Evolutionary conservation across 2,329 filamentous ascomycete species (phyloP).

Genomic region (Epichloe hybrida): DNA sequence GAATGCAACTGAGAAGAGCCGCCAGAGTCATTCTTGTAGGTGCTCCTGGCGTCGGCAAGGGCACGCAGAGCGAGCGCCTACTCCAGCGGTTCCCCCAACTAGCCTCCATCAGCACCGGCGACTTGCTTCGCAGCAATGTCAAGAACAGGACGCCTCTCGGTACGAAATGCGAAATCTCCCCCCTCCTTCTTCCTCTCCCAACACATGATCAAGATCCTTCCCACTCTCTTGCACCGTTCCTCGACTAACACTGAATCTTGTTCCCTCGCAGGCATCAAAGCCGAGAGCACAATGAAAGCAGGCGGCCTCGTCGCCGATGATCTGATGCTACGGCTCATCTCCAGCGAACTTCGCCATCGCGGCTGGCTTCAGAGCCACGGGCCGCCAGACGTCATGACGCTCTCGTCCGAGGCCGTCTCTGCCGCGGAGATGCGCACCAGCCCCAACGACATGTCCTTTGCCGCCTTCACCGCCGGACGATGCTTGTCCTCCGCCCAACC

Average conservation of each 20-base stretch:
- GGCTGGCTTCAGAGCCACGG: conserved; percentile 59
- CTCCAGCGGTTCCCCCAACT: conserved; percentile 74
- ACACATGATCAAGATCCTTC: background rate
- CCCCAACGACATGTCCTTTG: conserved; percentile 14
- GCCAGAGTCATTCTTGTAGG: conserved; percentile 91
- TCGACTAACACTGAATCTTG: conserved; percentile 2
- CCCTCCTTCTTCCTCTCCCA: background rate
- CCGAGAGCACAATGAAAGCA: conserved; percentile 74
- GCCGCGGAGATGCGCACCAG: conserved; percentile 17
- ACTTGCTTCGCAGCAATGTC: conserved; percentile 86
- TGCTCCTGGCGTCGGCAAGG: conserved; percentile 93
- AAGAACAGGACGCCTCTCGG: conserved; percentile 75
- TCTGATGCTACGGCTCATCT: conserved; percentile 84
- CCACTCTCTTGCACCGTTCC: background rate
- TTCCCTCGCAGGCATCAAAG: conserved; percentile 58
- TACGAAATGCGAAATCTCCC: conserved; percentile 21
- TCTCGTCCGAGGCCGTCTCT: conserved; percentile 29
- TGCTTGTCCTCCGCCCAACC: conserved; percentile 24
- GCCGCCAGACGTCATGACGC: conserved; percentile 36
- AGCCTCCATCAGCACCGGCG: conserved; percentile 84
- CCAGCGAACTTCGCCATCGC: conserved; percentile 70
- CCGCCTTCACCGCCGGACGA: conserved; percentile 1
- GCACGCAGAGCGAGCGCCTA: conserved; percentile 84
- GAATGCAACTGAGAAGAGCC: conserved; percentile 60
- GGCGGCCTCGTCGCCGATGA: conserved; percentile 85